Evolutionary conservation across 305 asterid genomes (phyloP).

Genomic region (Coffea humblotiana): DNA sequence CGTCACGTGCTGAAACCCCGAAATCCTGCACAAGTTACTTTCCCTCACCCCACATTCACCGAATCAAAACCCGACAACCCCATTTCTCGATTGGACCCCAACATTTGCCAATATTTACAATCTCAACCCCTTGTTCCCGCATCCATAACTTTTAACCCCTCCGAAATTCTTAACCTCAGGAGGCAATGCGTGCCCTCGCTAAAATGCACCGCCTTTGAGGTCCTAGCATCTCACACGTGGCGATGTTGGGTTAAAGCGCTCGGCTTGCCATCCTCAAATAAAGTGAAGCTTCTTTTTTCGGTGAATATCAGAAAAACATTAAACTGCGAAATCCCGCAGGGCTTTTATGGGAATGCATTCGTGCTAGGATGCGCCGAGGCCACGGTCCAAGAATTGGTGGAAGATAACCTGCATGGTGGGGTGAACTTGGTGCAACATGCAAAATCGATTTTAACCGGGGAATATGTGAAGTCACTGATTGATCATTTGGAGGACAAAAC

Average conservation of each 20-base stretch:
- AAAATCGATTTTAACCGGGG: slow-evolving; percentile 35
- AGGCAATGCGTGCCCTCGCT: slow-evolving; percentile 51
- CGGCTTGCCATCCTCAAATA: slow-evolving; percentile 34
- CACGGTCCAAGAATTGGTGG: slow-evolving; percentile 38
- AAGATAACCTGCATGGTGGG: slow-evolving; percentile 37
- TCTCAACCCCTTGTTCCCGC: slow-evolving; percentile 62
- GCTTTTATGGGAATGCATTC: slow-evolving; percentile 81
- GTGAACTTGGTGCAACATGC: slow-evolving; percentile 65
- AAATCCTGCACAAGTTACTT: slow-evolving; percentile 39
- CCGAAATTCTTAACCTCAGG: slow-evolving; percentile 56
- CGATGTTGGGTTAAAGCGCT: slow-evolving; percentile 69
- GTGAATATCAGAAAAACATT: slow-evolving; percentile 43
- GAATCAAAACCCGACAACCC: neutral
- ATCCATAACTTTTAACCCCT: slow-evolving; percentile 51
- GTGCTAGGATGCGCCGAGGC: slow-evolving; percentile 73
- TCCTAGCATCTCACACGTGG: slow-evolving; percentile 78
- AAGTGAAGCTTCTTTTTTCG: slow-evolving; percentile 64
- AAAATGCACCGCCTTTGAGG: slow-evolving; percentile 75
- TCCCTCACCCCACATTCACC: slow-evolving; percentile 49
- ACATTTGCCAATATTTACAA: slow-evolving; percentile 43
- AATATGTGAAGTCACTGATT: slow-evolving; percentile 50
- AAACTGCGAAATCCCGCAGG: slow-evolving; percentile 38
- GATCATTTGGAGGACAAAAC: slow-evolving; percentile 55
- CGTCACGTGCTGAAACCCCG: slow-evolving; percentile 76
- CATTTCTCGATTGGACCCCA: slow-evolving; percentile 30